phyloP scores from a whole-genome alignment of 1,284 basidiomycete species.

The Marasmius fiardii region DNA sequence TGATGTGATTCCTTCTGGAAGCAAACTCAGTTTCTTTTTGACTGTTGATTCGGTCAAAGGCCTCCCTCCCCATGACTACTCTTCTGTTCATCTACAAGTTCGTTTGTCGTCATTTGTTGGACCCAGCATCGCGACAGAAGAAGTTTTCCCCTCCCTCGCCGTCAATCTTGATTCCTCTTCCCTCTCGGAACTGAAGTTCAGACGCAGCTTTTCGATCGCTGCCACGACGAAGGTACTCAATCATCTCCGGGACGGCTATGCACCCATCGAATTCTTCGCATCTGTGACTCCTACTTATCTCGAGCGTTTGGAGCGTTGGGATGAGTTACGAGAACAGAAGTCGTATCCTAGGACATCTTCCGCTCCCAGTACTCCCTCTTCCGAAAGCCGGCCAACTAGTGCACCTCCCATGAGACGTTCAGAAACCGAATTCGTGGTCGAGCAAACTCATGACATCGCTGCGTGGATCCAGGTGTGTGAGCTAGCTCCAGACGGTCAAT shows the following conservation, averaged over 20 bases:
- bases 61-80: slow-evolving; percentile 83
- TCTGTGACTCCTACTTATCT: slow-evolving; percentile 78
- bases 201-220: slow-evolving; percentile 76
- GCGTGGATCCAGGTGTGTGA: slow-evolving; percentile 87
- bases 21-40: slow-evolving; percentile 79
- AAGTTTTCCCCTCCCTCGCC: slow-evolving; percentile 74
- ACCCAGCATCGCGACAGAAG: slow-evolving; percentile 65
- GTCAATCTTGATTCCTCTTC: slow-evolving; percentile 74
- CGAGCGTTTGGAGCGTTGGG: slow-evolving; percentile 87
- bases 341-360: slow-evolving; percentile 33
- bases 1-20: slow-evolving; percentile 62
- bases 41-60: slow-evolving; percentile 86
- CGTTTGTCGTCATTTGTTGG: slow-evolving; percentile 82
- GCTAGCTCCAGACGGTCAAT: slow-evolving; percentile 81
- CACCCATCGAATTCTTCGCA: slow-evolving; percentile 87
- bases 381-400: slow-evolving; percentile 34
- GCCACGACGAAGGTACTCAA: slow-evolving; percentile 69
- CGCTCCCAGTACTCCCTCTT: slow-evolving; percentile 26
- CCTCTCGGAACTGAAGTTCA: slow-evolving; percentile 76
- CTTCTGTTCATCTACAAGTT: slow-evolving; percentile 80
- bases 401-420: slow-evolving; percentile 81
- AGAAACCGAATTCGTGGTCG: slow-evolving; percentile 88
- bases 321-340: slow-evolving; percentile 78
- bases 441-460: slow-evolving; percentile 87
- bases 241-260: slow-evolving; percentile 75